Percentiles rank a stretch among this genome's conserved stretches.
These are phyloP conservation scores for Ulota crispa DNA, from an alignment of 225 moss, liverwort and hornwort genomes.

Conservation along the genomic window DNA sequence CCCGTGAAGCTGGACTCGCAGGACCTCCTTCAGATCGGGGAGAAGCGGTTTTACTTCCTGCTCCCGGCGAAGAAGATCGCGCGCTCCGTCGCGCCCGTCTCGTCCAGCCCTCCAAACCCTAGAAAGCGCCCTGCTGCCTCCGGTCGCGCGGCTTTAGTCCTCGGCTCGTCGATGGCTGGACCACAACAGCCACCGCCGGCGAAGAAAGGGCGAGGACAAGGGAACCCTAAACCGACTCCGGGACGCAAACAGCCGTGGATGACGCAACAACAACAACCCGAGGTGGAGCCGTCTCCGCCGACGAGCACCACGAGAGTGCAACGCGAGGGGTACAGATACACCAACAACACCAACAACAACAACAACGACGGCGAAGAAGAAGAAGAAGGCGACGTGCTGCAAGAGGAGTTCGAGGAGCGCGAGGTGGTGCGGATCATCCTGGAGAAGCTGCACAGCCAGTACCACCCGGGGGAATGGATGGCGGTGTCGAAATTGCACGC, in stretches of 20 bases:
- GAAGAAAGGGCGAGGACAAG: conserved; percentile 69
- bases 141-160: conserved; percentile 37
- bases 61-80: conserved; percentile 84
- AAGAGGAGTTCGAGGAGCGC: conserved; percentile 65
- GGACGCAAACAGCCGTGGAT: conserved; percentile 71
- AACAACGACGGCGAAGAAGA: too few species aligned
- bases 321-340: conserved; percentile 59
- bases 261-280: conserved; percentile 36
- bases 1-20: conserved; percentile 93
- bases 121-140: conserved; percentile 70
- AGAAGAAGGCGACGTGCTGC: conserved; percentile 47
- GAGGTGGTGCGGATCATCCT: conserved; percentile 74
- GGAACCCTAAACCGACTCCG: conserved; percentile 35
- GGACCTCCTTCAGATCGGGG: conserved; percentile 92
- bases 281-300: conserved; percentile 62
- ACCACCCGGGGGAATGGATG: conserved; percentile 89
- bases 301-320: conserved; percentile 47
- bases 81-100: conserved; percentile 63
- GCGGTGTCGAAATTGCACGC: conserved; percentile 79
- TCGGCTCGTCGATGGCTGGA: conserved; percentile 7
- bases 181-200: conserved; percentile 32
- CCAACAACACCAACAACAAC: conserved; percentile 30
- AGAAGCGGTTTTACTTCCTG: conserved; percentile 96
- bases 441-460: conserved; percentile 77
- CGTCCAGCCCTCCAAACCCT: conserved; percentile 60